Evolutionary conservation across 2,329 filamentous ascomycete genomes (phyloP).

Genomic region (Cytospora schulzeri): DNA sequence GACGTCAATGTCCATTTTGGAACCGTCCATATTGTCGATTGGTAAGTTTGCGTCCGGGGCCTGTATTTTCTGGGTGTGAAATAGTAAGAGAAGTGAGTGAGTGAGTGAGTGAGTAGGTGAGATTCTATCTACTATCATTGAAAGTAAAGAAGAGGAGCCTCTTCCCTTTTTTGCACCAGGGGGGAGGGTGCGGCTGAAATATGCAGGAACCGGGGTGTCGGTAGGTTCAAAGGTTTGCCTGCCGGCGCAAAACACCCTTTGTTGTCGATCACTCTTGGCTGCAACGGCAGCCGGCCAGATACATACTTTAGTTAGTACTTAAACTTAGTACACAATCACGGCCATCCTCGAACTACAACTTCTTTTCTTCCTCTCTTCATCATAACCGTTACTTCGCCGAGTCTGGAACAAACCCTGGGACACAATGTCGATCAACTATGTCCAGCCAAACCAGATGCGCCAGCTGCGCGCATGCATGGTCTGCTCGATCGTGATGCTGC

Average conservation of each 20-base stretch:
- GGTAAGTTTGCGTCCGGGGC: not conserved
- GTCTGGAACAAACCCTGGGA: not conserved
- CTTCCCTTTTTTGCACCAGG: not conserved
- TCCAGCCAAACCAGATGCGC: constrained; percentile 19
- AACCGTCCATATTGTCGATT: not conserved
- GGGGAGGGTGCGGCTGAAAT: not conserved
- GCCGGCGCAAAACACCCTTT: constrained; percentile 12
- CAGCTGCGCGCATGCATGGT: constrained; percentile 88
- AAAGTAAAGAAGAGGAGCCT: not conserved
- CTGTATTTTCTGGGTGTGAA: not conserved
- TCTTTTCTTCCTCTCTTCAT: not conserved
- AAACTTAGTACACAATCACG: not conserved
- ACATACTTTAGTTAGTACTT: no score
- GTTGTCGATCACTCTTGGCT: not conserved
- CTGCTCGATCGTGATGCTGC: constrained; percentile 89
- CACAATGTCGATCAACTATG: constrained; percentile 16
- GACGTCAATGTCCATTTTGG: constrained; percentile 33
- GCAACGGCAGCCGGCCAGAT: not conserved
- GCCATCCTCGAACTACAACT: not conserved
- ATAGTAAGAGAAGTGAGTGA: no score
- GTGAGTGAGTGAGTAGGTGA: not conserved
- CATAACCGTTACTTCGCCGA: not conserved
- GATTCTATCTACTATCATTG: not conserved
- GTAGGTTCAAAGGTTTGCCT: not conserved
- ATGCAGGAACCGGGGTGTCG: constrained; percentile 12